phyloP scores from a whole-genome alignment of 495 filamentous ascomycete genomes.

The Hypoxylon fuscum region DNA sequence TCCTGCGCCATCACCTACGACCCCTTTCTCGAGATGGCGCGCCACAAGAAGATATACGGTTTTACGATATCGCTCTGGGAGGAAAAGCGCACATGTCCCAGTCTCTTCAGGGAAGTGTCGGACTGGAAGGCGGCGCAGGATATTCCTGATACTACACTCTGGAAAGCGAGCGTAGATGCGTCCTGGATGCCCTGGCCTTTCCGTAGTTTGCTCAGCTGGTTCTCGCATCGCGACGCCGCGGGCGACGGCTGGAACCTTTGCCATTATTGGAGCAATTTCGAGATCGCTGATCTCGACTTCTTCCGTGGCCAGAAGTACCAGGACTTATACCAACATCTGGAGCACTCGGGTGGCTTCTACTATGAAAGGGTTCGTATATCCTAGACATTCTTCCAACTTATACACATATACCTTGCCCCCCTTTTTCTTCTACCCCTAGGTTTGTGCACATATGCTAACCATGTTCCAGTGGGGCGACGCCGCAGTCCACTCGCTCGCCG shows the following conservation, averaged over 20 bases:
- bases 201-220: conserved; percentile 46
- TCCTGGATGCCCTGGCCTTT: conserved; percentile 55
- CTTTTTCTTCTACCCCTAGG: not conserved
- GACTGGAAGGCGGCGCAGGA: conserved; percentile 51
- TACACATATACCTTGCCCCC: not conserved
- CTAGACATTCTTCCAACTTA: not conserved
- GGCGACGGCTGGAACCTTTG: conserved; percentile 61
- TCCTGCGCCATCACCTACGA: conserved; percentile 65
- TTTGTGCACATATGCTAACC: conserved; percentile 3
- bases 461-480: conserved; percentile 63
- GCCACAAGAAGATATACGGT: conserved; percentile 60
- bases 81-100: conserved; percentile 58
- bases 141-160: conserved; percentile 45
- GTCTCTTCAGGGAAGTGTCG: conserved; percentile 57
- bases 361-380: conserved; percentile 55
- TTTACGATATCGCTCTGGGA: conserved; percentile 62
- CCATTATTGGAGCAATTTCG: conserved; percentile 69
- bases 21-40: conserved; percentile 63
- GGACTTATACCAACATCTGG: conserved; percentile 58
- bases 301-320: conserved; percentile 59
- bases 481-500: conserved; percentile 61
- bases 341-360: conserved; percentile 61
- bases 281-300: conserved; percentile 64
- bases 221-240: conserved; percentile 46
- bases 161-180: conserved; percentile 51